phyloP scores from a whole-genome alignment of 1,284 basidiomycete genomes.

The Moesziomyces sp. region DNA sequence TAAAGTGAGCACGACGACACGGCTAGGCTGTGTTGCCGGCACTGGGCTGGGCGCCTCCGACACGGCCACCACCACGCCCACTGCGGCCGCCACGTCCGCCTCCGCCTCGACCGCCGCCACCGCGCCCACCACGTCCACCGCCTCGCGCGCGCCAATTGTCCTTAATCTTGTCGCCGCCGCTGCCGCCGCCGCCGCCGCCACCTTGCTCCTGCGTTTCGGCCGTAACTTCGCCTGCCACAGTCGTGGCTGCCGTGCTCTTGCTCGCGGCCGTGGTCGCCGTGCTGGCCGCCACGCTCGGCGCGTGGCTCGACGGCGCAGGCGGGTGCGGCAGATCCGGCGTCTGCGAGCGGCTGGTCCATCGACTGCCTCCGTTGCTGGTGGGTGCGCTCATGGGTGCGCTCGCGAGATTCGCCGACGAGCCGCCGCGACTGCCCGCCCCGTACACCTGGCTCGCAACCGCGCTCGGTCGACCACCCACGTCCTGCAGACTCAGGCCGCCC shows the following conservation, averaged over 20 bases:
- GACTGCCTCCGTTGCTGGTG: slow-evolving; percentile 37
- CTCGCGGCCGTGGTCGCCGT: slow-evolving; percentile 8
- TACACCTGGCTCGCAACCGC: slow-evolving; percentile 15
- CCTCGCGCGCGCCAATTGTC: slow-evolving; percentile 14
- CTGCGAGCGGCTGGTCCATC: slow-evolving; percentile 45
- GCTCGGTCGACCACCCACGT: background rate
- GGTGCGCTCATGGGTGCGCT: slow-evolving; percentile 20
- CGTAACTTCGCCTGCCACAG: background rate
- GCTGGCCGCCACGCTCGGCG: slow-evolving; percentile 13
- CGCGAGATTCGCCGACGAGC: slow-evolving; percentile 19
- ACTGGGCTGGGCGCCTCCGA: too few species aligned
- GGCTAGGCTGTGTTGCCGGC: too few species aligned
- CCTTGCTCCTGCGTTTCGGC: background rate
- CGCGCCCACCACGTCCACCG: slow-evolving; percentile 8
- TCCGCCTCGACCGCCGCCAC: slow-evolving; percentile 9
- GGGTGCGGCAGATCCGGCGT: slow-evolving; percentile 27
- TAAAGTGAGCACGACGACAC: background rate
- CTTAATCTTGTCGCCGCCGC: background rate
- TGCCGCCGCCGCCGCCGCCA: background rate
- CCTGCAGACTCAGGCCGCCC: slow-evolving; percentile 36
- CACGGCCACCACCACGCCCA: slow-evolving; percentile 3
- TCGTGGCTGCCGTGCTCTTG: slow-evolving; percentile 1
- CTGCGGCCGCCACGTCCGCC: slow-evolving; percentile 3
- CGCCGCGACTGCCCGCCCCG: slow-evolving; percentile 22
- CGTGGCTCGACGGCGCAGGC: background rate